Evolutionary conservation across 2,329 filamentous ascomycete genomes (phyloP).

Genomic region (Epichloe sibirici): DNA sequence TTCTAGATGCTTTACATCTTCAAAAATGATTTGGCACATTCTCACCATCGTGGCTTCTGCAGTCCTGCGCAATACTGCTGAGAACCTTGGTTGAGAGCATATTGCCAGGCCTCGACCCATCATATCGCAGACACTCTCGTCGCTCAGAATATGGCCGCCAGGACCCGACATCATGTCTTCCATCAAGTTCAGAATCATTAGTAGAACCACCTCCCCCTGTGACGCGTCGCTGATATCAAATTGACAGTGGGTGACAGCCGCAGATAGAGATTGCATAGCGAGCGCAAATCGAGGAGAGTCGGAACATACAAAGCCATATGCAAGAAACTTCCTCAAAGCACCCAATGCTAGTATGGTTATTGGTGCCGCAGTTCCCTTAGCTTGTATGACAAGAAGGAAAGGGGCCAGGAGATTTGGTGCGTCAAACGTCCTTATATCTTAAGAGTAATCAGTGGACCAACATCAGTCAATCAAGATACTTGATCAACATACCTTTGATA

Average conservation of each 20-base stretch:
- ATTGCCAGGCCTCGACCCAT: slow-evolving; percentile 97
- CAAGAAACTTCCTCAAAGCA: slow-evolving; percentile 90
- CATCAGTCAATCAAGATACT: no score
- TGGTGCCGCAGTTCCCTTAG: slow-evolving; percentile 87
- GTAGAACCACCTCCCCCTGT: slow-evolving; percentile 89
- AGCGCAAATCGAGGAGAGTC: slow-evolving; percentile 77
- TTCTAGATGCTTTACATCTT: slow-evolving; percentile 78
- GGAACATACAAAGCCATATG: slow-evolving; percentile 80
- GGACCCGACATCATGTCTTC: slow-evolving; percentile 95
- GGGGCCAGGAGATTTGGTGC: slow-evolving; percentile 81
- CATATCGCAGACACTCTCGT: slow-evolving; percentile 98
- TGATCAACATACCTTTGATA: slow-evolving; percentile 52
- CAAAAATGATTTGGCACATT: slow-evolving; percentile 98
- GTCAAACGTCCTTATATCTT: slow-evolving; percentile 80
- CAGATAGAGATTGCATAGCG: slow-evolving; percentile 89
- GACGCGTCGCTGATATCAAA: slow-evolving; percentile 94
- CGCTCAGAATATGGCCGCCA: slow-evolving; percentile 84
- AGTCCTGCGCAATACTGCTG: slow-evolving; percentile 77
- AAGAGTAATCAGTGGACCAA: neutral
- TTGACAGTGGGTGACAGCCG: slow-evolving; percentile 91
- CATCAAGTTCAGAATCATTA: slow-evolving; percentile 94
- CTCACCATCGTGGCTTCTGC: slow-evolving; percentile 96
- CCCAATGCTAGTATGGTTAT: slow-evolving; percentile 92
- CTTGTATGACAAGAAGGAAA: slow-evolving; percentile 92
- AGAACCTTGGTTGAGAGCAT: slow-evolving; percentile 87